Evolutionary conservation across 163 green algal species (phyloP).

Genomic region (Scenedesmus sp.): DNA sequence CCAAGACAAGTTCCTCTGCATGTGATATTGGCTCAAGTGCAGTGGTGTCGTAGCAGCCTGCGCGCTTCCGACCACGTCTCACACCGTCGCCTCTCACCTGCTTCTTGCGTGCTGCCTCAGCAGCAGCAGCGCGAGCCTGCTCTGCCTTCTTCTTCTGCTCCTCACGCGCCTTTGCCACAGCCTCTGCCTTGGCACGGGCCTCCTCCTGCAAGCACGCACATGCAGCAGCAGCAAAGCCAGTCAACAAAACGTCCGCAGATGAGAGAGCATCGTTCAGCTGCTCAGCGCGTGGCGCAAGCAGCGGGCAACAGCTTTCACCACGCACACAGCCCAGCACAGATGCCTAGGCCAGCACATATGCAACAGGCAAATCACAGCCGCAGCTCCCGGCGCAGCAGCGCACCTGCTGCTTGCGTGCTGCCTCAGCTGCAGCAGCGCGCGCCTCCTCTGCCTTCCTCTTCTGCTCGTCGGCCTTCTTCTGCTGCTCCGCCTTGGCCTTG

Average conservation of each 20-base stretch:
- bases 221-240: not conserved
- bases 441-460: constrained; percentile 10
- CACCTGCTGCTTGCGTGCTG: constrained; percentile 22
- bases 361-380: not conserved
- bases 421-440: not conserved
- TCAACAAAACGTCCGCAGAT: not conserved
- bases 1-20: not conserved
- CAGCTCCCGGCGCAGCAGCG: not conserved
- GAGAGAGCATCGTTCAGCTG: not conserved
- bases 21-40: not conserved
- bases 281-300: not conserved
- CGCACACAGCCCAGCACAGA: not conserved
- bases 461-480: not conserved
- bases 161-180: constrained; percentile 18
- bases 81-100: not conserved
- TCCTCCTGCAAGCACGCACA: constrained; percentile 22
- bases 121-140: constrained; percentile 34
- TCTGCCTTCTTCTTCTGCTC: constrained; percentile 38
- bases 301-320: not conserved
- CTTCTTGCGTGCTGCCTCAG: constrained; percentile 32
- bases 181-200: constrained; percentile 39
- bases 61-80: not conserved
- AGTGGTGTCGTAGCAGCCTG: not conserved
- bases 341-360: not conserved
- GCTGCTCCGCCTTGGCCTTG: constrained; percentile 18